A percentile compares a stretch with the other conserved stretches of the same genome.
Conservation (phyloP, 2,329 filamentous ascomycete genomes). For the Aspergillus sp. region DNA sequence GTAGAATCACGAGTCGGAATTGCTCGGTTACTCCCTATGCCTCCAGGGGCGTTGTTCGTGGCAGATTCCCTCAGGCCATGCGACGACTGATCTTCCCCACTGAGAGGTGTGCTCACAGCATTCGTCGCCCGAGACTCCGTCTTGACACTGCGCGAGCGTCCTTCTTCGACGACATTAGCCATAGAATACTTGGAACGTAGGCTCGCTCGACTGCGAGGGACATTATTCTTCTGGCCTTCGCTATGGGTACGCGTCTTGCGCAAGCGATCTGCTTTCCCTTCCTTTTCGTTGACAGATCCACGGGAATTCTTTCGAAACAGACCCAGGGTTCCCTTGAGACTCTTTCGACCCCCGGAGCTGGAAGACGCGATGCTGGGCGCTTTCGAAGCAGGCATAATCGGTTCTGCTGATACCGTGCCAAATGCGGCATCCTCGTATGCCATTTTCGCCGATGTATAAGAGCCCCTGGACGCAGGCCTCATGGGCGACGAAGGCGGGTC, state of each 20-base stretch:
- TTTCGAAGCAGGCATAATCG: constrained; percentile 29
- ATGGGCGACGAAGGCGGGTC: constrained; percentile 17
- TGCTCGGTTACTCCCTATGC: constrained; percentile 41
- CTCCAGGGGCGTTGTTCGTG: constrained; percentile 22
- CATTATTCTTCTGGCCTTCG: constrained; percentile 26
- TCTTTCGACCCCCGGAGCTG: constrained; percentile 31
- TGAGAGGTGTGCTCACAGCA: constrained; percentile 15
- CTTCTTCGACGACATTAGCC: constrained; percentile 36
- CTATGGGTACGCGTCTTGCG: constrained; percentile 27
- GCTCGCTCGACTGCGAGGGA: constrained; percentile 30
- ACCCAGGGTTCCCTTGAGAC: constrained; percentile 27
- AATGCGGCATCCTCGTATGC: constrained; percentile 29
- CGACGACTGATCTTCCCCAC: constrained; percentile 29
- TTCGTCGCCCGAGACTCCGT: constrained; percentile 14
- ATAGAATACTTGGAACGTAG: constrained; percentile 36
- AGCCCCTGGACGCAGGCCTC: constrained; percentile 31
- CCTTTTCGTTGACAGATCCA: constrained; percentile 31
- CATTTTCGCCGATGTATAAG: constrained; percentile 26
- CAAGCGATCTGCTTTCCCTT: constrained; percentile 24
- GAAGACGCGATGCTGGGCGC: constrained; percentile 34
- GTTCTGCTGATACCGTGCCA: constrained; percentile 34
- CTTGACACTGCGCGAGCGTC: constrained; percentile 11
- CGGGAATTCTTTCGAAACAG: constrained; percentile 30
- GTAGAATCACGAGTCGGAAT: constrained; percentile 65
- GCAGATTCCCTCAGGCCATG: constrained; percentile 19